Evolutionary conservation across 2,329 filamentous ascomycete genomes (phyloP), one percentile per base, ranked within the genome.

Genomic region (Neoscytalidium dimidiatum): DNA sequence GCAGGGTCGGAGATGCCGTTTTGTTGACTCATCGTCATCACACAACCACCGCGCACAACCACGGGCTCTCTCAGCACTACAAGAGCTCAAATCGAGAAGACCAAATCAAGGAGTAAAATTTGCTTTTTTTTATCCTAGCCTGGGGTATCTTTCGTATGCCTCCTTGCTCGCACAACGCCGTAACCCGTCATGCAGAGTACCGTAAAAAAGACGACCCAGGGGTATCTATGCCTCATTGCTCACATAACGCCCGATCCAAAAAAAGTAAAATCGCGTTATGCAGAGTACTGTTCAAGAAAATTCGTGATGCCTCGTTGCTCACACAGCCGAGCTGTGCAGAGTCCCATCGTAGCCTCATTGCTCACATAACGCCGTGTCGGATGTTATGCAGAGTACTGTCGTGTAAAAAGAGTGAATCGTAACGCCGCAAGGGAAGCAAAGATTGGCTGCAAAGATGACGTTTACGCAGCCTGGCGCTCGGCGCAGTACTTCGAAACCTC

Each of bases 401-500:
- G 53, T 44, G 53, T 43, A n/a, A 35, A 63, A 52, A 51, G n/a
- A 61, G 44, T 46, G 28, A 51, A 48, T 33, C 41, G n/a, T 29
- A 51, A 52, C 48, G 35, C 61, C 33, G 49, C 23, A 63, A 53
- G 19, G 21, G 46, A 53, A 53, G 7, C 31, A 38, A 14, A 41
- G 8, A 21, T 17, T 26, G 31, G 23, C 43, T 13, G 43, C 3
- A 21, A 19, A 17, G 26, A 41, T 1, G 6, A 26, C 5, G 11
- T n/a, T 46, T 56, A 57, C 17, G 62, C 41, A 48, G 51, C 51
- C 33, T 17, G 26, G 38, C 63, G 52, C 78, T 91, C 89, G 49
- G 81, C 80, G 71, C 90, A 92, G 74, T 91, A 94, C 80, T 89
- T 91, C 66, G 84, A 85, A 6, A 93, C 91, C 80, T 94, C 91